Conservation (phyloP, 495 filamentous ascomycete genomes). For the Hypoxylon trugodes region DNA sequence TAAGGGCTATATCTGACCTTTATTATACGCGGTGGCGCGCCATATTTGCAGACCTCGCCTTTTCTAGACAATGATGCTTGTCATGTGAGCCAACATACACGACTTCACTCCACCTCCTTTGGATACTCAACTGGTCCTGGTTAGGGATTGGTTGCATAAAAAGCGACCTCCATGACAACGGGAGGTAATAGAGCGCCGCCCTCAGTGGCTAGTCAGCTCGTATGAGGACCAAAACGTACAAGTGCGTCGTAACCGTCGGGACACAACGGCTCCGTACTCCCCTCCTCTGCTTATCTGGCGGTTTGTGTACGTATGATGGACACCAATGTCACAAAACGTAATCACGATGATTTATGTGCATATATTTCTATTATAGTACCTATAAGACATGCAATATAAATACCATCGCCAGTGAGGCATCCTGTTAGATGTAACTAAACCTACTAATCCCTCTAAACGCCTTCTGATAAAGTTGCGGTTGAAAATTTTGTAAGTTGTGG, state of each 20-base stretch:
- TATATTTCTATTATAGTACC: constrained; percentile 14
- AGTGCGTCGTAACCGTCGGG: neutral
- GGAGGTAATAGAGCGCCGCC: neutral
- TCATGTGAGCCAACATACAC: constrained; percentile 24
- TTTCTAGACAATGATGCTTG: constrained; percentile 9
- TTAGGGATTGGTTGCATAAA: constrained; percentile 13
- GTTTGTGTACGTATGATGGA: neutral
- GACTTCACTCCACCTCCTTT: constrained; percentile 31
- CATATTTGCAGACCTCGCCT: constrained; percentile 19
- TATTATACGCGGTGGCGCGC: constrained; percentile 27
- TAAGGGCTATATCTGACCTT: constrained; percentile 35
- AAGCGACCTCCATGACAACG: neutral
- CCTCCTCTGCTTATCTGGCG: neutral
- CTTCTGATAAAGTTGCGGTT: constrained; percentile 16
- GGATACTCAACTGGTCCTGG: no score
- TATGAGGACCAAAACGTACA: constrained; percentile 3
- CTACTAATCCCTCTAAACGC: constrained; percentile 10
- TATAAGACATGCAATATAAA: constrained; percentile 28
- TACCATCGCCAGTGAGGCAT: constrained; percentile 7
- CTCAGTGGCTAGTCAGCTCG: constrained; percentile 8
- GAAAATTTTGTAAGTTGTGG: constrained; percentile 3
- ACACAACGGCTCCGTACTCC: constrained; percentile 2
- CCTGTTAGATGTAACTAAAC: constrained; percentile 10
- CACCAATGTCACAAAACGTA: constrained; percentile 5
- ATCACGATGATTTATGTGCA: constrained; percentile 26